Conservation (phyloP, 768 basidiomycete genomes). For the Paxillus rubicundulus region DNA sequence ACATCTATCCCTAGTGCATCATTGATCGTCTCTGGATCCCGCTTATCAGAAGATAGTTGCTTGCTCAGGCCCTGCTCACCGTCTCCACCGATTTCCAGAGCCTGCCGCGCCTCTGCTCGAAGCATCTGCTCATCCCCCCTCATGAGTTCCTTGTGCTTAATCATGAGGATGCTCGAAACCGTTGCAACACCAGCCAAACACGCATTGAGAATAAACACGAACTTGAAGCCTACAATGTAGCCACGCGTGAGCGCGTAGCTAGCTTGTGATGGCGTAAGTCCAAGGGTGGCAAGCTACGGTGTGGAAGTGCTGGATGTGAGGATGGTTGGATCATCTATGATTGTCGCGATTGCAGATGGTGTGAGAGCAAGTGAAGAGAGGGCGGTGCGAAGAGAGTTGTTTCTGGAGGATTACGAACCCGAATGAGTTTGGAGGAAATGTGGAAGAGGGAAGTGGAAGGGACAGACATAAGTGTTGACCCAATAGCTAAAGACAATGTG, state of each 20-base stretch:
- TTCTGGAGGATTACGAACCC: slow-evolving; percentile 22
- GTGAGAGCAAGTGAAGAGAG: slow-evolving; percentile 41
- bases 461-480: slow-evolving; percentile 52
- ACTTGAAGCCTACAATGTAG: slow-evolving; percentile 57
- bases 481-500: slow-evolving; percentile 62
- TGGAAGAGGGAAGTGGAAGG: slow-evolving; percentile 11
- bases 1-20: neutral
- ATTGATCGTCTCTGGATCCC: neutral
- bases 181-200: slow-evolving; percentile 52
- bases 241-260: slow-evolving; percentile 45
- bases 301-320: slow-evolving; percentile 32
- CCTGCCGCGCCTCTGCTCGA: slow-evolving; percentile 36
- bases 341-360: slow-evolving; percentile 35
- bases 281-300: slow-evolving; percentile 31
- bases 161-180: slow-evolving; percentile 55
- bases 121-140: slow-evolving; percentile 54
- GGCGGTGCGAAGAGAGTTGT: slow-evolving; percentile 46
- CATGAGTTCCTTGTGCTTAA: slow-evolving; percentile 58
- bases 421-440: too few species aligned
- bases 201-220: slow-evolving; percentile 62
- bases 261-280: slow-evolving; percentile 38
- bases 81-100: neutral
- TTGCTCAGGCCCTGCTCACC: neutral
- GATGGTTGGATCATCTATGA: slow-evolving; percentile 50
- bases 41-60: neutral